phyloP scores from a whole-genome alignment of 768 basidiomycete species.

The Rhodotorula kratochvilovae region DNA sequence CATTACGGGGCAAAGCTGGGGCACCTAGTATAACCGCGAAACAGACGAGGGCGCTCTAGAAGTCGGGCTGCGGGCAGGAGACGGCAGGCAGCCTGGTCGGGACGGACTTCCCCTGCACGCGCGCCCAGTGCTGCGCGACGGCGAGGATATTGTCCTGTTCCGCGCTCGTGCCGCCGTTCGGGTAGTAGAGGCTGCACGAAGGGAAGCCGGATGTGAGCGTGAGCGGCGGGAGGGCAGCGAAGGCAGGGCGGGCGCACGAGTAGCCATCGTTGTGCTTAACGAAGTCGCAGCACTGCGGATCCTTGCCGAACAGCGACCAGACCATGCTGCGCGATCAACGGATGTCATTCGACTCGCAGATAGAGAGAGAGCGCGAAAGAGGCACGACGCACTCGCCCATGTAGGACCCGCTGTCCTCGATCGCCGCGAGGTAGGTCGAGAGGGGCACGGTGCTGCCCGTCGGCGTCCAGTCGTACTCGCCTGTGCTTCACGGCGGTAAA shows the following conservation, averaged over 20 bases:
- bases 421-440: constrained; percentile 9
- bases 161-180: constrained; percentile 16
- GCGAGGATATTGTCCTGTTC: constrained; percentile 12
- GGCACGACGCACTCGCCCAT: constrained; percentile 17
- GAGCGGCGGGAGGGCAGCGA: background rate
- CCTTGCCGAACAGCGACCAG: constrained; percentile 27
- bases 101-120: constrained; percentile 8
- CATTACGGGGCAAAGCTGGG: background rate
- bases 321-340: constrained; percentile 2
- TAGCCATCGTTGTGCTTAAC: constrained; percentile 16
- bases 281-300: constrained; percentile 26
- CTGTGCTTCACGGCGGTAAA: no score
- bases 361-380: no score
- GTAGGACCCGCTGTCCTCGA: constrained; percentile 11
- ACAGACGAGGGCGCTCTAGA: background rate
- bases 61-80: constrained; percentile 30
- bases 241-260: background rate
- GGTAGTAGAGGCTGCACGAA: constrained; percentile 31
- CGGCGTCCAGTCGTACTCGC: constrained; percentile 35
- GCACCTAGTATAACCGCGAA: background rate
- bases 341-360: no score
- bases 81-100: constrained; percentile 12
- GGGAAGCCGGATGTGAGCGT: no score
- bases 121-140: constrained; percentile 27
- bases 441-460: constrained; percentile 1